Evolutionary conservation across 352 stramenopile species (phyloP).

Genomic region (Globisporangium uncinulatum): DNA sequence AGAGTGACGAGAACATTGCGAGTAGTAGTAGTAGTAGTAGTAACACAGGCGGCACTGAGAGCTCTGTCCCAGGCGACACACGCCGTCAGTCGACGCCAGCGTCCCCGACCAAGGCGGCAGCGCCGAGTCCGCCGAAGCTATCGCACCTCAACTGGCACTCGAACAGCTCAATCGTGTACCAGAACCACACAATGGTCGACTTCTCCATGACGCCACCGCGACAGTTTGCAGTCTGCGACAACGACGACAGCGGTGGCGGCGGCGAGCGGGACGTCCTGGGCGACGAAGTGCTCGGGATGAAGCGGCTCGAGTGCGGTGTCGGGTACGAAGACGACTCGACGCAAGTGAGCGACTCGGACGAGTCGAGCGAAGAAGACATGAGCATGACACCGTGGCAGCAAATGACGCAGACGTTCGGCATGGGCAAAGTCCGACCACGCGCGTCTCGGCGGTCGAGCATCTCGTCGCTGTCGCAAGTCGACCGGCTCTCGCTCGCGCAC

Average conservation of each 20-base stretch:
- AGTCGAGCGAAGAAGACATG: constrained; percentile 73
- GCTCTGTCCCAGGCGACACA: not conserved
- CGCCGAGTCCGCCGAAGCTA: constrained; percentile 3
- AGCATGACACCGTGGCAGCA: constrained; percentile 80
- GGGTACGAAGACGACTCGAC: constrained; percentile 76
- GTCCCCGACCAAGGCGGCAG: not conserved
- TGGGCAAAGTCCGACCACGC: constrained; percentile 38
- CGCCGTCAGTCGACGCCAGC: not conserved
- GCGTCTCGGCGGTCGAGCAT: constrained; percentile 50
- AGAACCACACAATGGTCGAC: constrained; percentile 35
- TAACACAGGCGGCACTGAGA: not conserved
- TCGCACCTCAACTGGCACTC: constrained; percentile 10
- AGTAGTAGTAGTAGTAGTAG: not conserved
- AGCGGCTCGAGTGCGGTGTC: constrained; percentile 69
- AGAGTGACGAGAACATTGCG: not conserved
- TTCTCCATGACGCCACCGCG: constrained; percentile 35
- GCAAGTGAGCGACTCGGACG: constrained; percentile 77
- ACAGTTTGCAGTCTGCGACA: constrained; percentile 19
- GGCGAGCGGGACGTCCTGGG: constrained; percentile 25
- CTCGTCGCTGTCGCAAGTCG: constrained; percentile 57
- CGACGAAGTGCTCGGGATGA: constrained; percentile 43
- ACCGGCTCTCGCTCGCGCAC: constrained; percentile 46
- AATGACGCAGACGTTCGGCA: constrained; percentile 81
- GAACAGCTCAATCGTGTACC: constrained; percentile 12
- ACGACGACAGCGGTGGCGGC: constrained; percentile 3